phyloP scores from a whole-genome alignment of 352 stramenopile species.

The Elongisporangium undulatum region DNA sequence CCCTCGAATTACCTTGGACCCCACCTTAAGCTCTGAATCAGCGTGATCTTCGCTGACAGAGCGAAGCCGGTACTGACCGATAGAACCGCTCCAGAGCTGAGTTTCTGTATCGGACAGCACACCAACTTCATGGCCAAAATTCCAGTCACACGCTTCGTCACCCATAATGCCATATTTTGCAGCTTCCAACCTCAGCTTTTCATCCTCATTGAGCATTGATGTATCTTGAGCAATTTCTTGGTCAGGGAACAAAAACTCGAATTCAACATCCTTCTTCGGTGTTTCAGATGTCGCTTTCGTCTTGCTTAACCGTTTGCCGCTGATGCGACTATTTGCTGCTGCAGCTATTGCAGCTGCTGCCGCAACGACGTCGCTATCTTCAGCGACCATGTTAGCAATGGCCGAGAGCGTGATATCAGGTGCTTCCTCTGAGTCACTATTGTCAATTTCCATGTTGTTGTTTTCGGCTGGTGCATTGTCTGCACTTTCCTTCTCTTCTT shows the following conservation, averaged over 20 bases:
- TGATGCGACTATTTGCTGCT: constrained; percentile 12
- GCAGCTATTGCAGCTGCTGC: constrained; percentile 37
- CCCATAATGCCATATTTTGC: constrained; percentile 69
- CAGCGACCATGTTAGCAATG: constrained; percentile 84
- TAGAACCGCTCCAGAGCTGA: constrained; percentile 67
- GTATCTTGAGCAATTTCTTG: constrained; percentile 56
- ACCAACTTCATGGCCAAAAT: constrained; percentile 70
- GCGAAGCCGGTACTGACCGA: constrained; percentile 66
- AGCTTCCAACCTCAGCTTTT: constrained; percentile 56
- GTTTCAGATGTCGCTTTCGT: constrained; percentile 7
- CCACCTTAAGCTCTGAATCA: constrained; percentile 64
- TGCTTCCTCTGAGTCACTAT: constrained; percentile 73
- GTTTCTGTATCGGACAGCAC: constrained; percentile 65
- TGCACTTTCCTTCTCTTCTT: constrained; percentile 21
- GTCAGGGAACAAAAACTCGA: constrained; percentile 69
- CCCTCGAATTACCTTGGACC: constrained; percentile 86
- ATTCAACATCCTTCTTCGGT: constrained; percentile 26
- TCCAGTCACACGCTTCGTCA: constrained; percentile 47
- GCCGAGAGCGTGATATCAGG: constrained; percentile 74
- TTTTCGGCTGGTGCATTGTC: constrained; percentile 16
- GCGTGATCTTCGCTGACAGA: constrained; percentile 37
- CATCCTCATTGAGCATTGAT: constrained; percentile 41
- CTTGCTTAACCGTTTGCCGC: constrained; percentile 7
- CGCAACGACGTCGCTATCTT: constrained; percentile 71
- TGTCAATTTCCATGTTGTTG: constrained; percentile 81